Conservation (phyloP, 208 protist species). For the Trypanosomatidae sp. region DNA sequence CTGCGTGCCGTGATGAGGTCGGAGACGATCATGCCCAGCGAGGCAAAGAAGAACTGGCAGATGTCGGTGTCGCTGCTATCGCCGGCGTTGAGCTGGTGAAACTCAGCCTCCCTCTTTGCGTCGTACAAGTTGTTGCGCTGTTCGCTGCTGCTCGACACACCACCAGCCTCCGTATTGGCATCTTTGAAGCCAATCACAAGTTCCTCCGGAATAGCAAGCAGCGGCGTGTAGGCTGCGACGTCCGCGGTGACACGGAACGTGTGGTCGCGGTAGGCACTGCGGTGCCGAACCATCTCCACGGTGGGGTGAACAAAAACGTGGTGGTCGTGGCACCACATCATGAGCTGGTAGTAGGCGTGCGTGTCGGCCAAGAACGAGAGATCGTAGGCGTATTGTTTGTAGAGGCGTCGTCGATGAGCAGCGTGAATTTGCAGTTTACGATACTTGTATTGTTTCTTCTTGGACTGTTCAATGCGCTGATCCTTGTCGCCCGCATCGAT, state of each 20-base stretch:
- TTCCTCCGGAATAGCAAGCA: constrained; percentile 81
- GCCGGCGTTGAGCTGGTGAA: constrained; percentile 68
- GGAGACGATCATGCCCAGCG: constrained; percentile 85
- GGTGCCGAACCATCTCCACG: constrained; percentile 38
- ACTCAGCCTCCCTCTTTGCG: constrained; percentile 63
- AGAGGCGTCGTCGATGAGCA: constrained; percentile 56
- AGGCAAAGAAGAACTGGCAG: constrained; percentile 87
- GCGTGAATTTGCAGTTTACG: no score
- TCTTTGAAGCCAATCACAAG: constrained; percentile 81
- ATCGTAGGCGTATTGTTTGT: constrained; percentile 50
- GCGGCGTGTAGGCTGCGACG: constrained; percentile 57
- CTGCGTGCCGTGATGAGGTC: constrained; percentile 80
- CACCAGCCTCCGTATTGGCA: constrained; percentile 17
- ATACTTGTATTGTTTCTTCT: no score
- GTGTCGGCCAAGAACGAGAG: constrained; percentile 69
- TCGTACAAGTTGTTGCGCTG: constrained; percentile 69
- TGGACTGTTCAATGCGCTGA: no score
- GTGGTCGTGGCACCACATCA: constrained; percentile 90
- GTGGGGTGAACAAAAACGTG: constrained; percentile 78
- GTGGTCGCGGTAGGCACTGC: constrained; percentile 75
- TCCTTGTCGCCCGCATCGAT: no score
- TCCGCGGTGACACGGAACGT: constrained; percentile 59
- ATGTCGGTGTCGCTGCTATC: constrained; percentile 73
- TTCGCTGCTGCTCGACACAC: constrained; percentile 13
- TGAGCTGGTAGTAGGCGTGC: constrained; percentile 75